Evolutionary conservation across 2,329 filamentous ascomycete species (phyloP), one percentile per base, ranked within the genome.

Genomic region (Harringtonia lauricola): DNA sequence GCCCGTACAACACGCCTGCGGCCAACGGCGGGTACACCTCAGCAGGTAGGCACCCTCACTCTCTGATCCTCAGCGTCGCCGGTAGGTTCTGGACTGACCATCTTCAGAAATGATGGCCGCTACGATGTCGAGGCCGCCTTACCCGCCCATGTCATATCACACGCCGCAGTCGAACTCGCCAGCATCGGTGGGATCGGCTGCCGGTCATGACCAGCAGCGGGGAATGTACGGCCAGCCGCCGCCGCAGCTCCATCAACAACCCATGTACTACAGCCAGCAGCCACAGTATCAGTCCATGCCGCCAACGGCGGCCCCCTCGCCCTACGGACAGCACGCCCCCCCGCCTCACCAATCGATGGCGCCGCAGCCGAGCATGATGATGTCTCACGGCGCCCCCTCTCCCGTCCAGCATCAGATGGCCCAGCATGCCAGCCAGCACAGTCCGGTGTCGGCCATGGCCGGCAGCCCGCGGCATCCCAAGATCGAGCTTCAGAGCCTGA

Each of bases 91-190:
- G 14, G 15, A 26, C 17, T 36, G 19, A 34, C 30, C 13, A 10
- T 4, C 71, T 48, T 70, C 71, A 65, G 76, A 79, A 52, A 81
- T 81, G 70, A 82, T 77, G 73, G 82, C 81, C 65, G 71, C 76
- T 55, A 67, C 67, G 49, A 74, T 79, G 85, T 83, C 86, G 64
- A 78, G 82, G 62, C 78, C 81, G 54, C 76, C 81, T 38, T 95
- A 94, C 61, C 89, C 89, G 54, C 86, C 87, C 48, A 94, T 95
- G 59, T 74, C 72, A 28, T 95, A 95, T 61, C 86, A 95, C 63
- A 94, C 89, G 17, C 88, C 89, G 44, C 89, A 95, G 67, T 94
- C 89, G 45, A 94, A 90, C 64, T 95, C 90, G 44, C 90, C 90
- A 39, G 86, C 87, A 33, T 94, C 89, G 41, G 89, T 95, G 55